Percentiles rank a stretch among this genome's conserved stretches.
Evolutionary conservation across 2,329 filamentous ascomycete genomes (phyloP).

Genomic region (Alternaria metachromatica): DNA sequence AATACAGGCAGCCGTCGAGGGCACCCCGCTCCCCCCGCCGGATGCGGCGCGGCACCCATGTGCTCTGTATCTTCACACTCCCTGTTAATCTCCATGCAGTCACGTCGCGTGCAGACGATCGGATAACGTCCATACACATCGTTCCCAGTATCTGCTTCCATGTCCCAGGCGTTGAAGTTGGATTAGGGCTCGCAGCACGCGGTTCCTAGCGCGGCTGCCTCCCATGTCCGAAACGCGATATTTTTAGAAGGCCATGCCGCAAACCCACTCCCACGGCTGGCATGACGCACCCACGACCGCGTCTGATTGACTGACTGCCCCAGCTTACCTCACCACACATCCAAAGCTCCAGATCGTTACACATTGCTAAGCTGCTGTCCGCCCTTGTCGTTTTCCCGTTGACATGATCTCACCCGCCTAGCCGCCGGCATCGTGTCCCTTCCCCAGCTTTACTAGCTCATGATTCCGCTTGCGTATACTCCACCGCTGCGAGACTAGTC

Average conservation of each 20-base stretch:
- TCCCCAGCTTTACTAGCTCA: slow-evolving; percentile 3
- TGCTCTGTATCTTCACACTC: neutral
- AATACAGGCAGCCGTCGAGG: neutral
- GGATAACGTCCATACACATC: slow-evolving; percentile 1
- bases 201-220: slow-evolving; percentile 17
- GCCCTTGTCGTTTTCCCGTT: slow-evolving; percentile 3
- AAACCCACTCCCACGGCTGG: slow-evolving; percentile 7
- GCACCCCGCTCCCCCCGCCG: slow-evolving; percentile 8
- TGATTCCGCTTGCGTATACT: slow-evolving; percentile 21
- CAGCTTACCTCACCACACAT: slow-evolving; percentile 8
- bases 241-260: slow-evolving; percentile 24
- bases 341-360: slow-evolving; percentile 19
- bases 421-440: slow-evolving; percentile 32
- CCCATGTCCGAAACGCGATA: slow-evolving; percentile 23
- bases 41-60: slow-evolving; percentile 3
- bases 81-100: neutral
- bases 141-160: neutral
- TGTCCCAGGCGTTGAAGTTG: slow-evolving; percentile 19
- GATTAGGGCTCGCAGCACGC: slow-evolving; percentile 23
- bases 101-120: neutral
- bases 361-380: slow-evolving; percentile 22
- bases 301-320: slow-evolving; percentile 12
- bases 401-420: slow-evolving; percentile 40
- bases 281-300: slow-evolving; percentile 23
- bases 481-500: slow-evolving; percentile 11